A percentile compares a stretch with the other conserved stretches of the same genome.
These are phyloP conservation scores for Trametes hirsuta DNA, from an alignment of 1,284 basidiomycete genomes.

Conservation along the genomic window DNA sequence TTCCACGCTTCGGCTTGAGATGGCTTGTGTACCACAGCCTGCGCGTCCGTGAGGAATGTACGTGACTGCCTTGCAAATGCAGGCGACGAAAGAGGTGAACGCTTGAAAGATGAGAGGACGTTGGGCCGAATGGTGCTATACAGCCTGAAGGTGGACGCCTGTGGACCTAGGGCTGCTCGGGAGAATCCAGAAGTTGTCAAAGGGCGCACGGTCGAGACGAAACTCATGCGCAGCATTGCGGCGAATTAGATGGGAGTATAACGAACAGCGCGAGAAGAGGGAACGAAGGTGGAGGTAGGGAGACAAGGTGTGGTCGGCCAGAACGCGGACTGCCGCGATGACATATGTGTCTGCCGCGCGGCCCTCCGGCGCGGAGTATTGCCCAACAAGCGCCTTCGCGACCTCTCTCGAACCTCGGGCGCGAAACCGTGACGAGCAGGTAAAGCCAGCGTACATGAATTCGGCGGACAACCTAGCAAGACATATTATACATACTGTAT, in stretches of 20 bases:
- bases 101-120: constrained; percentile 34
- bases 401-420: constrained; percentile 2
- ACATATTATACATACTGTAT: constrained; percentile 4
- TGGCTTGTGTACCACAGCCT: constrained; percentile 40
- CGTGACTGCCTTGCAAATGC: constrained; percentile 36
- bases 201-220: constrained; percentile 32
- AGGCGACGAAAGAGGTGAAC: constrained; percentile 23
- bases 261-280: not conserved
- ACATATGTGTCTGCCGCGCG: constrained; percentile 16
- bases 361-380: constrained; percentile 19
- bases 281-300: constrained; percentile 8
- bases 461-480: not conserved
- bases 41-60: constrained; percentile 47
- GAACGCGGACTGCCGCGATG: not conserved
- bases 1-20: constrained; percentile 50
- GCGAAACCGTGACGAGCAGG: not conserved
- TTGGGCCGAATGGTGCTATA: constrained; percentile 38
- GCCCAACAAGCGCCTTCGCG: constrained; percentile 13
- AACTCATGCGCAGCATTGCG: constrained; percentile 39
- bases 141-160: constrained; percentile 26
- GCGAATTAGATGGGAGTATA: not conserved
- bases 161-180: constrained; percentile 23
- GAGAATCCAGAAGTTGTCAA: constrained; percentile 22
- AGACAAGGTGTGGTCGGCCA: not conserved
- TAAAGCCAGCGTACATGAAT: too few species aligned